Evolutionary conservation across 176 grass and related monocot species (phyloP).

Genomic region (Tillandsia fasciculata): DNA sequence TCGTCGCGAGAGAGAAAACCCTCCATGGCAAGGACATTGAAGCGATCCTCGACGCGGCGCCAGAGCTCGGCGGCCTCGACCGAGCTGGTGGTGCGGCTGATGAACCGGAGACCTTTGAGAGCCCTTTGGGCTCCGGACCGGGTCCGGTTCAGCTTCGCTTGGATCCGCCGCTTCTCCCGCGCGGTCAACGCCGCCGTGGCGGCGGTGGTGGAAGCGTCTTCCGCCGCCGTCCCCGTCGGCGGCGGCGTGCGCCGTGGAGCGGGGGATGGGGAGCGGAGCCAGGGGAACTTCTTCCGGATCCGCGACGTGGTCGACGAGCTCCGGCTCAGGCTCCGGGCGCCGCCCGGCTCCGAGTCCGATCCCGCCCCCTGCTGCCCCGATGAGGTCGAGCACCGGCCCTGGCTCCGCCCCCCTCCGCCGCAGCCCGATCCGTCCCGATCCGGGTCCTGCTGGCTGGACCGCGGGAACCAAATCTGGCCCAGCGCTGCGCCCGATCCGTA

Average conservation of each 20-base stretch:
- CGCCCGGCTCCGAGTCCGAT: background rate
- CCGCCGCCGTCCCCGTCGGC: conserved; percentile 18
- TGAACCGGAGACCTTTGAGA: conserved; percentile 93
- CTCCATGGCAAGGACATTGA: conserved; percentile 53
- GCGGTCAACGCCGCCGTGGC: conserved; percentile 47
- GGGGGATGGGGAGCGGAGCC: conserved; percentile 66
- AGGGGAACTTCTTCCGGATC: conserved; percentile 79
- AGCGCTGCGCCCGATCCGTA: background rate
- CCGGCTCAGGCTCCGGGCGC: conserved; percentile 38
- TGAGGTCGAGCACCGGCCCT: no score
- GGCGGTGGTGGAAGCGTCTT: conserved; percentile 3
- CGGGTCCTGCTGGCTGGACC: no score
- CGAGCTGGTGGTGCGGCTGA: conserved; percentile 73
- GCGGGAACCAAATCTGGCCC: background rate
- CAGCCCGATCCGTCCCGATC: no score
- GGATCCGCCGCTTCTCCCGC: conserved; percentile 56
- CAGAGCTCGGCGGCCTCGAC: conserved; percentile 63
- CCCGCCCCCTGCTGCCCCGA: background rate
- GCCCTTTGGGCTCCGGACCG: conserved; percentile 62
- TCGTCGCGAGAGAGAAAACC: conserved; percentile 81
- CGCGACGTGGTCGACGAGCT: conserved; percentile 82
- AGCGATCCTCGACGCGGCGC: conserved; percentile 65
- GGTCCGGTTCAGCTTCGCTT: conserved; percentile 57
- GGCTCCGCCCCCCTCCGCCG: background rate
- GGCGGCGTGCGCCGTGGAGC: background rate